Evolutionary conservation across 2,329 filamentous ascomycete genomes (phyloP), one percentile per base, ranked within the genome.

Genomic region (Trichoderma harzianum): DNA sequence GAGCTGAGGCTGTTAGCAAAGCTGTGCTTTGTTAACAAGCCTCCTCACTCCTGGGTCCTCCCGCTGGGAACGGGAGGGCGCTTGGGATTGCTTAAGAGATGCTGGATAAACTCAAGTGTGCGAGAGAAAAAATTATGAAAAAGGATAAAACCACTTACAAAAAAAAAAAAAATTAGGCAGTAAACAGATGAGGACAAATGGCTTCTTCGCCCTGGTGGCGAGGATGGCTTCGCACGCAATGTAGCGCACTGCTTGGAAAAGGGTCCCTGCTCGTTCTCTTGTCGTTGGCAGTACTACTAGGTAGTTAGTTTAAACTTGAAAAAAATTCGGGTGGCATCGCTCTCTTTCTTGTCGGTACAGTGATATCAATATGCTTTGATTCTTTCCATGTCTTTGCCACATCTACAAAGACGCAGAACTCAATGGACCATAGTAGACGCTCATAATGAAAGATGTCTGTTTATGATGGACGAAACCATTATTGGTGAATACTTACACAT

Each of bases 241-340:
- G 30, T 34, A 78, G 76, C 79, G 77, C 78, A 78, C 76, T 79
- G 76, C 76, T 78, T 78, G 77, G 74, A 77, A 76, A 63, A 78
- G 78, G 78, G 78, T 78, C 78, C 79, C 80, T 82, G 80, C 79
- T 81, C 78, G 78, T 79, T 80, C 78, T 74, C 77, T 82, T 79
- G 79, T 81, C 75, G 76, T 79, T 79, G 43, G 79, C 78, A 81
- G 78, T 83, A 83, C 78, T 83, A 62, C 70, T 68, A 72, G 57
- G 70, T 72, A 83, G 80, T 82, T 83, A 82, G 83, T 83, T 70
- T 76, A 77, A 83, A 80, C 76, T 79, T 75, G 72, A 43, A 64
- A 70, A 62, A 62, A 43, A 57, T 30, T 53, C 47, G 47, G n/a
- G 47, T 53, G 47, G 16, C 26, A 39, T 43, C 16, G 30, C 32